phyloP scores from a whole-genome alignment of 345 rosid species.

The Hibiscus syriacus region DNA sequence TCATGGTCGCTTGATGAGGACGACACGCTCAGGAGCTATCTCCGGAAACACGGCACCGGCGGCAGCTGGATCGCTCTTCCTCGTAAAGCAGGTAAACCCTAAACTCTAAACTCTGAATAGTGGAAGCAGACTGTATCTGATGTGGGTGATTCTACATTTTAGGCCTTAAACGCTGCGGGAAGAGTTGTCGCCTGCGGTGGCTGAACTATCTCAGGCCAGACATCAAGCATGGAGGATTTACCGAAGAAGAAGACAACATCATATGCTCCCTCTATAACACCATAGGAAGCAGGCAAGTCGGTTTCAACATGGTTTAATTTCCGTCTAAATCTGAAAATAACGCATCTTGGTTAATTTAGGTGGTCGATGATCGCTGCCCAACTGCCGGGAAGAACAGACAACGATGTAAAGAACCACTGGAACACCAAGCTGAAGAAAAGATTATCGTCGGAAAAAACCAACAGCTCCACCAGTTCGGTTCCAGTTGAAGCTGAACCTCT shows the following conservation, averaged over 20 bases:
- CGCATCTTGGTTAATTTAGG: neutral
- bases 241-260: too few species aligned
- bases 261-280: constrained; percentile 39
- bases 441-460: constrained; percentile 11
- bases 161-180: constrained; percentile 71
- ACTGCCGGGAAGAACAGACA: too few species aligned
- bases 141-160: too few species aligned
- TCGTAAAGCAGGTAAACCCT: constrained; percentile 30
- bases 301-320: neutral
- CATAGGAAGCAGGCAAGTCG: constrained; percentile 61
- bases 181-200: constrained; percentile 80
- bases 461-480: neutral
- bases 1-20: constrained; percentile 39
- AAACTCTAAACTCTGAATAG: too few species aligned
- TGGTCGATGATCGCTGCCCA: neutral
- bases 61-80: constrained; percentile 35
- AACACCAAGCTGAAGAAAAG: neutral
- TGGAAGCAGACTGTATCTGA: too few species aligned
- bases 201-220: constrained; percentile 65
- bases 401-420: too few species aligned
- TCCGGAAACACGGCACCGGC: constrained; percentile 19
- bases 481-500: neutral
- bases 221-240: too few species aligned
- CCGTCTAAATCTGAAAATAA: neutral
- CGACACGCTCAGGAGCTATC: constrained; percentile 19